Evolutionary conservation across 2,329 filamentous ascomycete species (phyloP), one percentile per base, ranked within the genome.

Genomic region (Phaeosphaeriaceae sp.): DNA sequence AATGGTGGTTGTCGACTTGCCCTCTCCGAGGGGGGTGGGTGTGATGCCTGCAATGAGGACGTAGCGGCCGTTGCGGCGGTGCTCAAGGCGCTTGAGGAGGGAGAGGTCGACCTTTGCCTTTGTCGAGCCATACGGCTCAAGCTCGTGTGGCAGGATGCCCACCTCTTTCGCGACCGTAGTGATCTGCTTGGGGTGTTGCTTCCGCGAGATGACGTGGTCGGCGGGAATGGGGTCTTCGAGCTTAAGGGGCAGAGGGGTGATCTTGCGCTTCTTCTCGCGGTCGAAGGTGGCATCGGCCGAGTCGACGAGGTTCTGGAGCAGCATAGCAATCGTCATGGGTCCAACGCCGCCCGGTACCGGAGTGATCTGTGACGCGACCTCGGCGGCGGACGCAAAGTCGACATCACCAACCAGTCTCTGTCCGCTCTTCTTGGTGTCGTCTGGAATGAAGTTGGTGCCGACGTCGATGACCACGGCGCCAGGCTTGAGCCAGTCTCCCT

Each of bases 291-390:
- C 82, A 49, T 89, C 90, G 36, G 95, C 90, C 33, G 94, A 89
- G 68, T 94, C 90, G 54, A 98, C 90, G 9, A 98, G 93, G 74
- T 99, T 99, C 79, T 96, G 91, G 70, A 99, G 83, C 48, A 99
- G 84, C 95, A 99, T 99, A 59, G 95, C 95, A 63, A 99, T 93
- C 2, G 95, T 99, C 95, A 99, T 99, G 51, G 95, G 95, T 0
- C 95, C 95, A 58, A 99, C 95, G 78, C 95, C 95, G 56, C 95
- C 95, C 1, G 95, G 95, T 1, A 99, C 95, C 1, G 95, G 95
- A 2, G 95, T 99, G 73, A 99, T 97, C 72, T 91, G 87, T 2
- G 93, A 97, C 20, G 93, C 95, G 44, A 97, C 91, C 75, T 96
- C 84, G 17, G 85, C 85, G 17, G 94, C 94, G 45, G 91, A 88